These are phyloP conservation scores for Zymoseptoria crescenta DNA, from an alignment of 2,329 filamentous ascomycete genomes.

Conservation along the genomic window DNA sequence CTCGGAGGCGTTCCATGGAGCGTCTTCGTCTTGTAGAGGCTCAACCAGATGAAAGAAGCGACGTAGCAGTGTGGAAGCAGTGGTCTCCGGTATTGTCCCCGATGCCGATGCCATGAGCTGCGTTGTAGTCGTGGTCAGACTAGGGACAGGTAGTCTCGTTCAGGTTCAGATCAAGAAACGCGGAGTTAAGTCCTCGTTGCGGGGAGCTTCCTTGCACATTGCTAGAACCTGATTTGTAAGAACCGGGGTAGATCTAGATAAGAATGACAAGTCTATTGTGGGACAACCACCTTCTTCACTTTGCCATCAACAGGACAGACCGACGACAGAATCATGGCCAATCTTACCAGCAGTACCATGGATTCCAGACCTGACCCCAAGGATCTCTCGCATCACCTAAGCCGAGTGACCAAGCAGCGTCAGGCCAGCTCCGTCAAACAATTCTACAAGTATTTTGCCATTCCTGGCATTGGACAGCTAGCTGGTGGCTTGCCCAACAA, in stretches of 20 bases:
- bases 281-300: neutral
- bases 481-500: constrained; percentile 66
- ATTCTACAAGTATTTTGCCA: constrained; percentile 76
- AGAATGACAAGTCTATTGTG: neutral
- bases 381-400: constrained; percentile 74
- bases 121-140: neutral
- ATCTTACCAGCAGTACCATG: neutral
- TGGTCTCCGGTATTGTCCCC: neutral
- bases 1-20: neutral
- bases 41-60: neutral
- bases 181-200: neutral
- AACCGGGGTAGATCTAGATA: neutral
- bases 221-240: neutral
- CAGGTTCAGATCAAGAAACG: neutral
- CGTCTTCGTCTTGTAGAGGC: neutral
- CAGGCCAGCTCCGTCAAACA: constrained; percentile 62
- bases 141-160: neutral
- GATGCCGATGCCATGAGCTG: neutral
- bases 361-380: constrained; percentile 44
- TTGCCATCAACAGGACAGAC: neutral
- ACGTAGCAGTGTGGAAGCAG: neutral
- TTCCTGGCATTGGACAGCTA: constrained; percentile 54
- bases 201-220: neutral
- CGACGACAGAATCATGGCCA: neutral
- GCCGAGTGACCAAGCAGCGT: constrained; percentile 58